These are phyloP conservation scores for Escovopsis sp. DNA, from an alignment of 2,329 filamentous ascomycete species.

Conservation along the genomic window DNA sequence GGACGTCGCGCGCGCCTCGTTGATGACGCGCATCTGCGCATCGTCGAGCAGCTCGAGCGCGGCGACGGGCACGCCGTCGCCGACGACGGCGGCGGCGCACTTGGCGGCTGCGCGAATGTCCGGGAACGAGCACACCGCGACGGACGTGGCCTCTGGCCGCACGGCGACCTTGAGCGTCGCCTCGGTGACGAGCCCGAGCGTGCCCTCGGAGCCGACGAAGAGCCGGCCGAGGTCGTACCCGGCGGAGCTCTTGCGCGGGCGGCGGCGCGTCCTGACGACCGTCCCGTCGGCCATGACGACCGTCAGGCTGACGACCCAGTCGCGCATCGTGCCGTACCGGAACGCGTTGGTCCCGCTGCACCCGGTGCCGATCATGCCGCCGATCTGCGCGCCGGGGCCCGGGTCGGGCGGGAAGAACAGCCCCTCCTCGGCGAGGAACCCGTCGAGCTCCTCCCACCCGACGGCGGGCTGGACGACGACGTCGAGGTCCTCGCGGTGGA, in stretches of 20 bases:
- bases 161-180: constrained; percentile 78
- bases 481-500: constrained; percentile 68
- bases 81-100: constrained; percentile 69
- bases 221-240: constrained; percentile 84
- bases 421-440: constrained; percentile 54
- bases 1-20: constrained; percentile 49
- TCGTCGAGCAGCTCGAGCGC: constrained; percentile 91
- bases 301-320: constrained; percentile 79
- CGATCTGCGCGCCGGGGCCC: constrained; percentile 83
- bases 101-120: constrained; percentile 56
- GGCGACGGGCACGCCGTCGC: constrained; percentile 67
- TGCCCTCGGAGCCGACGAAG: constrained; percentile 85
- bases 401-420: constrained; percentile 90
- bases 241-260: constrained; percentile 77
- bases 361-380: constrained; percentile 68
- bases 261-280: constrained; percentile 74
- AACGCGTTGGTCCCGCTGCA: constrained; percentile 77
- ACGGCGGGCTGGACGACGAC: constrained; percentile 68
- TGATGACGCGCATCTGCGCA: constrained; percentile 66
- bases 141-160: constrained; percentile 62
- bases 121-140: constrained; percentile 53
- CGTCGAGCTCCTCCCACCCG: constrained; percentile 77
- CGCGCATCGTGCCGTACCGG: constrained; percentile 86
- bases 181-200: constrained; percentile 80
- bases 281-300: constrained; percentile 86